phyloP scores from a whole-genome alignment of 805 yeast genomes.

The Candida corydali region DNA sequence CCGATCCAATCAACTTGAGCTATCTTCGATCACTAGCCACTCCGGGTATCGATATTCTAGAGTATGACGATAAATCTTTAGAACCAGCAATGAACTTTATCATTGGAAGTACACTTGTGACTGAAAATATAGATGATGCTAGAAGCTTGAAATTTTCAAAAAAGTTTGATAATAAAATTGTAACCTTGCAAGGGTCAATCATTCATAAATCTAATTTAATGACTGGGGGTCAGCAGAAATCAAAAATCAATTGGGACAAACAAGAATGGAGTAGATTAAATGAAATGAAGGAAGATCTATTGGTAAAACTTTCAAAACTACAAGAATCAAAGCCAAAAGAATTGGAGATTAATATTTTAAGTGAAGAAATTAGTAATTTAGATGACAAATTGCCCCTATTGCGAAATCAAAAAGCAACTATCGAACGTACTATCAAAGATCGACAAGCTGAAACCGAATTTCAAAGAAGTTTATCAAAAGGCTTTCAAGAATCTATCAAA shows the following conservation, averaged over 20 bases:
- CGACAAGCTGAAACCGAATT: conserved; percentile 48
- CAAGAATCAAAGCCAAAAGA: conserved; percentile 50
- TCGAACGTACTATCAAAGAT: conserved; percentile 44
- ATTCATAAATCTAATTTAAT: conserved; percentile 83
- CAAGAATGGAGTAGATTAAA: conserved; percentile 55
- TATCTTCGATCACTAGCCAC: conserved; percentile 56
- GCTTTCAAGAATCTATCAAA: conserved; percentile 16
- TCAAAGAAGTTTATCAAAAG: conserved; percentile 28
- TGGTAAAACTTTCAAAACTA: conserved; percentile 47
- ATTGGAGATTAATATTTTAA: conserved; percentile 50
- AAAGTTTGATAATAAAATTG: conserved; percentile 53
- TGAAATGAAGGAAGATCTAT: conserved; percentile 46
- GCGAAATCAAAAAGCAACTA: conserved; percentile 41
- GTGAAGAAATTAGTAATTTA: conserved; percentile 41
- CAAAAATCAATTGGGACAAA: conserved; percentile 62
- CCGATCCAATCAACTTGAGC: conserved; percentile 49
- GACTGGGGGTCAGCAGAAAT: conserved; percentile 77
- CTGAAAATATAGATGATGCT: conserved; percentile 69
- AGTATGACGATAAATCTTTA: conserved; percentile 55
- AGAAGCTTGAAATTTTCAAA: conserved; percentile 64
- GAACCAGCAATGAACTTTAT: conserved; percentile 79
- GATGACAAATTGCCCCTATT: conserved; percentile 39
- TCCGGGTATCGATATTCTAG: conserved; percentile 72
- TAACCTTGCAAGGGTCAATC: conserved; percentile 78
- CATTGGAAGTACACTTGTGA: conserved; percentile 74